Percentiles rank a stretch among this genome's conserved stretches.
phyloP scores from a whole-genome alignment of 1,284 basidiomycete species.

The Phenoliferia sp. region DNA sequence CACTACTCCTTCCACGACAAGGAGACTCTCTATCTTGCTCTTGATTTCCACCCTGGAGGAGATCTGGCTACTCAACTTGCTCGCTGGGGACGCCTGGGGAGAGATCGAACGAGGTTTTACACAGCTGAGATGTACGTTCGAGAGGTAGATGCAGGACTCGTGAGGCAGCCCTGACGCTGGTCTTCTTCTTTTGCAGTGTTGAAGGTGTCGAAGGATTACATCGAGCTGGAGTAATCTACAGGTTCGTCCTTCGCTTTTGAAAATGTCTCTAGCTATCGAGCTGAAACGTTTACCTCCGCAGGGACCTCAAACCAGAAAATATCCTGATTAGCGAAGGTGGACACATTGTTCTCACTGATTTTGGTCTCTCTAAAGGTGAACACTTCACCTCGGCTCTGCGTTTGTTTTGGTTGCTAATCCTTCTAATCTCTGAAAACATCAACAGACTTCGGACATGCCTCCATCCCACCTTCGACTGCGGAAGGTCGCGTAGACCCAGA shows the following conservation, averaged over 20 bases:
- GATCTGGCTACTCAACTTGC: constrained; percentile 95
- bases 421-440: neutral
- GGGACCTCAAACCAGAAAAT: constrained; percentile 90
- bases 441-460: constrained; percentile 18
- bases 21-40: constrained; percentile 81
- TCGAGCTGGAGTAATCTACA: constrained; percentile 61
- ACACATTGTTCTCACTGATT: constrained; percentile 93
- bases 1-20: constrained; percentile 96
- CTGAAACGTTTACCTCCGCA: neutral
- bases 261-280: constrained; percentile 49
- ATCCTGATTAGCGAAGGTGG: constrained; percentile 88
- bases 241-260: constrained; percentile 21
- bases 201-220: constrained; percentile 90
- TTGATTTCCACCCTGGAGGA: constrained; percentile 95
- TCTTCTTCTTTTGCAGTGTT: constrained; percentile 44
- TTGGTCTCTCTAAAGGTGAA: constrained; percentile 70
- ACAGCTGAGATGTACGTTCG: constrained; percentile 69
- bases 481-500: neutral
- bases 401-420: neutral
- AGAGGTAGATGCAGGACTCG: neutral
- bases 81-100: constrained; percentile 84
- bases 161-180: neutral
- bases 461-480: constrained; percentile 7
- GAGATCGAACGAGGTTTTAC: constrained; percentile 90
- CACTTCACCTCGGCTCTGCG: neutral